A percentile compares a stretch with the other conserved stretches of the same genome.
phyloP scores from a whole-genome alignment of 2,329 filamentous ascomycete genomes.

The Nothophoma quercina region DNA sequence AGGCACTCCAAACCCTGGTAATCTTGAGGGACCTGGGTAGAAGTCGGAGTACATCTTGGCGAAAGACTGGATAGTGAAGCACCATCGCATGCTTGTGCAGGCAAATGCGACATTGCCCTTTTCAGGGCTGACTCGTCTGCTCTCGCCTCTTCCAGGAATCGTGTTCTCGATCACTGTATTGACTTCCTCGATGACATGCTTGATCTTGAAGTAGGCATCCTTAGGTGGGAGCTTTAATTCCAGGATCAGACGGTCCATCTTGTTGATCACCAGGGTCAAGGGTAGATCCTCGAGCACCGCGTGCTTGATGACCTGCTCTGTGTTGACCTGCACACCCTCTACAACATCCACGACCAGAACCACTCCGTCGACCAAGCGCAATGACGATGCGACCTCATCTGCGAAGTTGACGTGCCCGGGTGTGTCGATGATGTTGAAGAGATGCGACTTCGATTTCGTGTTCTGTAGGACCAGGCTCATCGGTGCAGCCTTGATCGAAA shows the following conservation, averaged over 20 bases:
- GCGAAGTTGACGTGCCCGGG: conserved; percentile 98
- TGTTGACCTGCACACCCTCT: conserved; percentile 98
- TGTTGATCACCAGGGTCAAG: conserved; percentile 91
- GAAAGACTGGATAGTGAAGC: conserved; percentile 92
- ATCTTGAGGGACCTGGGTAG: conserved; percentile 67
- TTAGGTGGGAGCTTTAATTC: conserved; percentile 93
- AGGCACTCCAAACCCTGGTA: conserved; percentile 43
- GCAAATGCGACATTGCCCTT: conserved; percentile 98
- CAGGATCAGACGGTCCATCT: conserved; percentile 93
- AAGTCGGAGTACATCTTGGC: conserved; percentile 94
- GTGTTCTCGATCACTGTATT: conserved; percentile 94
- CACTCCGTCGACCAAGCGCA: conserved; percentile 88
- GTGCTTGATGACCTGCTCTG: conserved; percentile 96
- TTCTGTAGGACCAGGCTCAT: conserved; percentile 92
- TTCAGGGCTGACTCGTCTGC: conserved; percentile 85
- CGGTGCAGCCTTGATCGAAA: conserved; percentile 91
- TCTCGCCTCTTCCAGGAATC: conserved; percentile 80
- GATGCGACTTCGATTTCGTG: conserved; percentile 91
- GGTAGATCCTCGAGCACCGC: conserved; percentile 89
- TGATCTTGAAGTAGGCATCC: conserved; percentile 98
- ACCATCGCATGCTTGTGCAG: conserved; percentile 93
- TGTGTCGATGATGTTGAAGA: conserved; percentile 94
- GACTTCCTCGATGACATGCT: conserved; percentile 98
- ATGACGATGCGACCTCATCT: conserved; percentile 89
- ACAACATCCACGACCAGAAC: conserved; percentile 95